Conservation (phyloP, 805 yeast species). For the Wickerhamomyces pijperi region DNA sequence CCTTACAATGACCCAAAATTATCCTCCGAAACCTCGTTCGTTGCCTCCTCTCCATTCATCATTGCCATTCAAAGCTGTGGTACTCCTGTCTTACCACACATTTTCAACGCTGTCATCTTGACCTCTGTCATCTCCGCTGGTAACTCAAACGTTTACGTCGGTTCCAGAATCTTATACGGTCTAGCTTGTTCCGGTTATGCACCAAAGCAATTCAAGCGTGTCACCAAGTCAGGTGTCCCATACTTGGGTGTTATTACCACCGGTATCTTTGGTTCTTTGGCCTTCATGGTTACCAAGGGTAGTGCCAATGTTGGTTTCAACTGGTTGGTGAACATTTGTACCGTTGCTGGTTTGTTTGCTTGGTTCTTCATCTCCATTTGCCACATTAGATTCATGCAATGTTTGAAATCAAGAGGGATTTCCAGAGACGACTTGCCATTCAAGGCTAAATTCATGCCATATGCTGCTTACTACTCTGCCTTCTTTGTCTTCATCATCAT, state of each 20-base stretch:
- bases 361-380: constrained; percentile 61
- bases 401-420: constrained; percentile 51
- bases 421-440: constrained; percentile 62
- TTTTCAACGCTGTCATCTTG: constrained; percentile 62
- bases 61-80: constrained; percentile 62
- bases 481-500: constrained; percentile 43
- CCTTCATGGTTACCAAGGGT: constrained; percentile 41
- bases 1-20: constrained; percentile 52
- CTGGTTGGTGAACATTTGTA: constrained; percentile 66
- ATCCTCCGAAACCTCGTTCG: constrained; percentile 22
- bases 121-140: constrained; percentile 65
- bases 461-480: constrained; percentile 51
- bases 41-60: constrained; percentile 59
- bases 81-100: constrained; percentile 53
- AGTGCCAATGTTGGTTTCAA: constrained; percentile 49
- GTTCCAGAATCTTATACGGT: constrained; percentile 58
- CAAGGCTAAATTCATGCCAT: constrained; percentile 63
- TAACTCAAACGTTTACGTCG: constrained; percentile 64
- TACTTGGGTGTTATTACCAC: constrained; percentile 44
- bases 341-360: constrained; percentile 64
- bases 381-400: constrained; percentile 64
- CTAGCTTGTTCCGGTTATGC: constrained; percentile 50
- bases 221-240: constrained; percentile 54
- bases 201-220: constrained; percentile 38
- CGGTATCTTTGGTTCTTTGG: constrained; percentile 50